Evolutionary conservation across 2,329 filamentous ascomycete genomes (phyloP).

Genomic region (Pseudohalonectria lignicola): DNA sequence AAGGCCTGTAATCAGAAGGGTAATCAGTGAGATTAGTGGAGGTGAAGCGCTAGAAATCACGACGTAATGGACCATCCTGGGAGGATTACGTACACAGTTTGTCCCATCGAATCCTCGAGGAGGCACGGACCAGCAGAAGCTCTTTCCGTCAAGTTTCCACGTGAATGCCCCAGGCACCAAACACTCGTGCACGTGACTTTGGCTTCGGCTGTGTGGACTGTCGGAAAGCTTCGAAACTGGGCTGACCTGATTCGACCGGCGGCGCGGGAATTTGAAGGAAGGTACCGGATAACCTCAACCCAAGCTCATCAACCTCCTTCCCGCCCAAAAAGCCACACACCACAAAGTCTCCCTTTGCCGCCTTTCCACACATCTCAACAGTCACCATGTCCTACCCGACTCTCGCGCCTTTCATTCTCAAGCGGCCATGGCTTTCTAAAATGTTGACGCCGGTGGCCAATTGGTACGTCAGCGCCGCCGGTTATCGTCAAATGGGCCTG

Average conservation of each 20-base stretch:
- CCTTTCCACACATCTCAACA: no score
- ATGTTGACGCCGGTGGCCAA: slow-evolving; percentile 71
- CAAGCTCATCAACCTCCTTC: not conserved
- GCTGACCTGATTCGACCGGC: slow-evolving; percentile 2
- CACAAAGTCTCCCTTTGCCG: not conserved
- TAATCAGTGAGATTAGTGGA: no score
- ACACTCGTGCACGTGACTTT: not conserved
- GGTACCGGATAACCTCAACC: no score
- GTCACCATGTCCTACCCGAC: slow-evolving; percentile 52
- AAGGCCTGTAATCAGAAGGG: no score
- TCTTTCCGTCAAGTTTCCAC: not conserved
- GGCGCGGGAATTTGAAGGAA: slow-evolving; percentile 5
- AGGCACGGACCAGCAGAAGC: no score
- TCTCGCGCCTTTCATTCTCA: slow-evolving; percentile 65
- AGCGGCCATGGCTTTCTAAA: slow-evolving; percentile 76
- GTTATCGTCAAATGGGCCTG: slow-evolving; percentile 13
- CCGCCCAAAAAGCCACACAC: not conserved
- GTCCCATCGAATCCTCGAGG: no score
- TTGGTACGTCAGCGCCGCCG: slow-evolving; percentile 83
- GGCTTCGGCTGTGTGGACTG: not conserved
- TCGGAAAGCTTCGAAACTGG: slow-evolving; percentile 3
- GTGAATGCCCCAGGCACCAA: slow-evolving; percentile 1
- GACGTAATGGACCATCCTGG: no score
- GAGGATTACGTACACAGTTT: no score
- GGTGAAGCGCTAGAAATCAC: no score